A percentile compares a stretch with the other conserved stretches of the same genome.
Evolutionary conservation across 257 asterid species (phyloP).

Genomic region (Misopates orontium): DNA sequence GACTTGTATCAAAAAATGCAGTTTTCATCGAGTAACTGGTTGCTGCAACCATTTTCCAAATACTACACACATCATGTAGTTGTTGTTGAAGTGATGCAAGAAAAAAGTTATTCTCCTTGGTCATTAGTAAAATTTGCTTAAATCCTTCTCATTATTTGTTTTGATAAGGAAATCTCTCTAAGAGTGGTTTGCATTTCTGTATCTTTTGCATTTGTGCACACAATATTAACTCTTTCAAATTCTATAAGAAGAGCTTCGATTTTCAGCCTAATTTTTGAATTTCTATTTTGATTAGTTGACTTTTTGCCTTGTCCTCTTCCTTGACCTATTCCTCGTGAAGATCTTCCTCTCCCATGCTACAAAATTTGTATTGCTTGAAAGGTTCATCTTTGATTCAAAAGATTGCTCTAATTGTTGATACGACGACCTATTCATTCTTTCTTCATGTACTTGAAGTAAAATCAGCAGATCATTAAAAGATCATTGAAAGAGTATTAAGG

Average conservation of each 20-base stretch:
- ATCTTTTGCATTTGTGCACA: constrained; percentile 6
- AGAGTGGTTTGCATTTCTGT: not conserved
- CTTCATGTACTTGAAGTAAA: not conserved
- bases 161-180: too few species aligned
- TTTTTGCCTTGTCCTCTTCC: constrained; percentile 17
- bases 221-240: not conserved
- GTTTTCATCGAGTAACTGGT: too few species aligned
- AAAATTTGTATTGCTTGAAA: not conserved
- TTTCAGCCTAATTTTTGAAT: not conserved
- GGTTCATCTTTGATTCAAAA: not conserved
- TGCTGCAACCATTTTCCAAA: not conserved
- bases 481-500: not conserved
- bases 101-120: too few species aligned
- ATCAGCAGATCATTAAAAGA: not conserved
- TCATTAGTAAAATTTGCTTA: not conserved
- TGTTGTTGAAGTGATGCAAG: not conserved
- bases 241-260: not conserved
- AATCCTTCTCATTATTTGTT: constrained; percentile 1
- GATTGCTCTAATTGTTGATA: not conserved
- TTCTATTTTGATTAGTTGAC: not conserved
- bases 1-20: too few species aligned
- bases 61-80: not conserved
- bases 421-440: not conserved
- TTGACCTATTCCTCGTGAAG: not conserved
- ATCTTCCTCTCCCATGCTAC: not conserved